Evolutionary conservation across 208 protist genomes (phyloP).

Genomic region (Crithidia mellificae): DNA sequence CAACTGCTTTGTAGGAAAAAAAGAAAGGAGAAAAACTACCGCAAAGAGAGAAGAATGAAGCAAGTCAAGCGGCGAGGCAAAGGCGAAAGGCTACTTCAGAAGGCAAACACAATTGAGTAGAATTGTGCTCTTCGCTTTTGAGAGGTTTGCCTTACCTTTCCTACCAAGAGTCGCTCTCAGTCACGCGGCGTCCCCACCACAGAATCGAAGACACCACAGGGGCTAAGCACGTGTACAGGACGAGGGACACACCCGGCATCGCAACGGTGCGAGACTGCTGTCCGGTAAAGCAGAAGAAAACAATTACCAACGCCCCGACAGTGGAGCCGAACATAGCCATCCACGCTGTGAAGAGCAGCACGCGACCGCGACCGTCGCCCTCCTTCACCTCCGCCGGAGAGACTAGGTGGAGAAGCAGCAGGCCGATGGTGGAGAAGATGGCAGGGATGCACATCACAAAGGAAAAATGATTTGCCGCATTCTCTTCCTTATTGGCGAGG

Average conservation of each 20-base stretch:
- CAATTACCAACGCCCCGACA: slow-evolving; percentile 51
- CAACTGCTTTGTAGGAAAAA: no score
- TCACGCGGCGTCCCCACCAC: slow-evolving; percentile 62
- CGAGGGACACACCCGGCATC: slow-evolving; percentile 57
- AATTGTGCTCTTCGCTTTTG: neutral
- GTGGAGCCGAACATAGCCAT: slow-evolving; percentile 65
- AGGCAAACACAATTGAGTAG: no score
- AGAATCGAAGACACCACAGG: slow-evolving; percentile 60
- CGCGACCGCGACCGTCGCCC: slow-evolving; percentile 50
- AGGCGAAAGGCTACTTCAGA: no score
- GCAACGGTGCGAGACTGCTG: slow-evolving; percentile 42
- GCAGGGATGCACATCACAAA: slow-evolving; percentile 59
- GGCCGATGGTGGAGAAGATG: slow-evolving; percentile 73
- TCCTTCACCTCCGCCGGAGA: slow-evolving; percentile 62
- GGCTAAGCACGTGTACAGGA: slow-evolving; percentile 61
- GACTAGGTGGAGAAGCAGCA: slow-evolving; percentile 61
- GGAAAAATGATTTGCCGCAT: slow-evolving; percentile 42
- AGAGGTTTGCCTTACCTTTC: neutral
- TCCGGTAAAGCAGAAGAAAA: slow-evolving; percentile 54
- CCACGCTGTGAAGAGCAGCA: slow-evolving; percentile 76
- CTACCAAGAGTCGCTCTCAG: slow-evolving; percentile 42
- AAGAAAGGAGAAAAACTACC: no score
- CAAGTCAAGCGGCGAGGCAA: no score
- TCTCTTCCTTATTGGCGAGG: slow-evolving; percentile 43
- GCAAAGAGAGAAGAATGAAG: no score